Conservation (phyloP, 257 asterid species). For the Solanum appendiculatum region DNA sequence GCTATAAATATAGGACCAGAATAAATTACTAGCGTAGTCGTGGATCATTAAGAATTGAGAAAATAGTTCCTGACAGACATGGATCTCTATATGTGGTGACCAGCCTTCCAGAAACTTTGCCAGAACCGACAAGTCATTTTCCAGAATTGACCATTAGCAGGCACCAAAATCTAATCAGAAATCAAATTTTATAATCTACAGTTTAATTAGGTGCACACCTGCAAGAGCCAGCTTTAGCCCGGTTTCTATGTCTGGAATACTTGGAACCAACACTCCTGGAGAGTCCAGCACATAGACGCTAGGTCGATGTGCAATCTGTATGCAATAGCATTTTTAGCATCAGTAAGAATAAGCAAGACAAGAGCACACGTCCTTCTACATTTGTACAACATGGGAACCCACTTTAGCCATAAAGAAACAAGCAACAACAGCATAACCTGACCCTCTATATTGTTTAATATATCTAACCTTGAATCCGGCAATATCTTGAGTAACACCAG, state of each 20-base stretch:
- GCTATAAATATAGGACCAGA: neutral
- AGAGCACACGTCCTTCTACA: neutral
- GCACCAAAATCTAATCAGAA: neutral
- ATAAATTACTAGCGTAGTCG: neutral
- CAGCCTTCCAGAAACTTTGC: neutral
- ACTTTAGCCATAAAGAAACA: neutral
- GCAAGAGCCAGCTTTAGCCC: conserved; percentile 91
- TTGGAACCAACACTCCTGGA: conserved; percentile 95
- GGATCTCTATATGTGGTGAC: neutral
- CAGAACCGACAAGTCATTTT: neutral
- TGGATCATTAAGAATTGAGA: neutral
- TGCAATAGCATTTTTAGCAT: neutral
- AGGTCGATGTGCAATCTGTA: conserved; percentile 85
- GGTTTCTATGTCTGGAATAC: conserved; percentile 75
- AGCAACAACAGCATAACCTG: neutral
- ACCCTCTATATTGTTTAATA: neutral
- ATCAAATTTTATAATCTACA: neutral
- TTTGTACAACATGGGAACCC: neutral
- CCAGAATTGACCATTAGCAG: neutral
- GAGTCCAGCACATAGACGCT: conserved; percentile 91
- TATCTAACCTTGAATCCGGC: conserved; percentile 84
- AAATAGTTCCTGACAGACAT: neutral
- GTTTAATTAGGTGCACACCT: conserved; percentile 29
- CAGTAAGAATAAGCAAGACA: neutral
- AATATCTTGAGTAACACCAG: conserved; percentile 99